A percentile compares a stretch with the other conserved stretches of the same genome.
phyloP scores from a whole-genome alignment of 805 yeast species.

The Suhomyces prunicola region DNA sequence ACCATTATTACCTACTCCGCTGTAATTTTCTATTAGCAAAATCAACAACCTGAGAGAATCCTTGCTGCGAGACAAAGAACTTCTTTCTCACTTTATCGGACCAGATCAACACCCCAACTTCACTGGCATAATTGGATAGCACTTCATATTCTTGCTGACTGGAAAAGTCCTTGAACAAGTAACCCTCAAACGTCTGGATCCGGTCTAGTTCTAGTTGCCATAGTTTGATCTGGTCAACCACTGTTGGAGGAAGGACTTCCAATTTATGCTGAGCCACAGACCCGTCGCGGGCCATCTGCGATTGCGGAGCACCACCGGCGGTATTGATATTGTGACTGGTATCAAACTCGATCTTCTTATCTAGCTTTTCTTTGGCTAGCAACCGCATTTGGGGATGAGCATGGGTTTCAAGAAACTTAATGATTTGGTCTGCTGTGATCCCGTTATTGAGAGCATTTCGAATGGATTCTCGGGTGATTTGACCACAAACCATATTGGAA shows the following conservation, averaged over 20 bases:
- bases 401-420: constrained; percentile 82
- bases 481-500: constrained; percentile 90
- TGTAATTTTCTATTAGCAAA: constrained; percentile 64
- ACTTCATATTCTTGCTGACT: constrained; percentile 72
- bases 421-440: constrained; percentile 91
- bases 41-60: constrained; percentile 86
- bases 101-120: constrained; percentile 92
- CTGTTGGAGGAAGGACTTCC: constrained; percentile 85
- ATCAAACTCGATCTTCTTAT: constrained; percentile 65
- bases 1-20: constrained; percentile 5
- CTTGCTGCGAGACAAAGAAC: constrained; percentile 86
- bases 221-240: constrained; percentile 89
- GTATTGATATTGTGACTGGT: constrained; percentile 47
- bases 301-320: constrained; percentile 40
- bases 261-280: constrained; percentile 47
- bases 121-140: constrained; percentile 75
- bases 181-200: constrained; percentile 83
- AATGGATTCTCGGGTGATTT: constrained; percentile 87
- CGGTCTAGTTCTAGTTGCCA: constrained; percentile 98
- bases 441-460: constrained; percentile 82
- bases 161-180: constrained; percentile 80
- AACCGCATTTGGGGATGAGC: constrained; percentile 91
- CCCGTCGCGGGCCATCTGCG: constrained; percentile 19
- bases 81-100: constrained; percentile 62
- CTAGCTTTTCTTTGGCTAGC: constrained; percentile 64